Conservation (phyloP, 2,329 filamentous ascomycete genomes). For the Dothistroma septosporum region DNA sequence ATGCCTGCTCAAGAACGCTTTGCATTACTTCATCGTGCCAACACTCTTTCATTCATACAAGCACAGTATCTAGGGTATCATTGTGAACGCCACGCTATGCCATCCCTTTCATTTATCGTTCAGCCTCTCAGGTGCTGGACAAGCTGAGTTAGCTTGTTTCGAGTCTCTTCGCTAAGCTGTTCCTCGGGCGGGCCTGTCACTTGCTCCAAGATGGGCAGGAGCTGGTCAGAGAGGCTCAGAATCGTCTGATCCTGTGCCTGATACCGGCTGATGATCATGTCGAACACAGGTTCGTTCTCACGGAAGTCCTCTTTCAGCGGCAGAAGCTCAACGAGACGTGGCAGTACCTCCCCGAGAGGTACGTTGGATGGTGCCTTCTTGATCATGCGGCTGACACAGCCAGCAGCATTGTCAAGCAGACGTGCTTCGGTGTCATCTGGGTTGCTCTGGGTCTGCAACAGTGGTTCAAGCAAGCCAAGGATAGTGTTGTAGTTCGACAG, state of each 20-base stretch:
- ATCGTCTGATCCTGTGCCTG: slow-evolving; percentile 65
- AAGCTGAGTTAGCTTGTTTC: slow-evolving; percentile 61
- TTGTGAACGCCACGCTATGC: slow-evolving; percentile 3
- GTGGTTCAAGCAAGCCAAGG: slow-evolving; percentile 77
- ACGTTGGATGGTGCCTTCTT: slow-evolving; percentile 78
- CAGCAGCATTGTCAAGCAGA: slow-evolving; percentile 87
- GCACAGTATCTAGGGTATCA: slow-evolving; percentile 3
- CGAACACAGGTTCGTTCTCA: slow-evolving; percentile 91
- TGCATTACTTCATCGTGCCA: background rate
- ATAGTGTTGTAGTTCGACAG: slow-evolving; percentile 72
- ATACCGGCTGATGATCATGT: slow-evolving; percentile 84
- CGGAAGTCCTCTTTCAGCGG: slow-evolving; percentile 91
- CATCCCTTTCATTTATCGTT: background rate
- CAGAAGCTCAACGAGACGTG: slow-evolving; percentile 70
- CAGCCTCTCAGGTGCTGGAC: slow-evolving; percentile 45
- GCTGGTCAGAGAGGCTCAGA: slow-evolving; percentile 63
- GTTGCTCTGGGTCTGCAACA: slow-evolving; percentile 53
- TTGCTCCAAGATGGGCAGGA: slow-evolving; percentile 68
- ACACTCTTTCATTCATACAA: background rate
- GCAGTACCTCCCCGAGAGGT: slow-evolving; percentile 76
- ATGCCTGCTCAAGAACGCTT: no score
- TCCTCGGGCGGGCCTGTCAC: slow-evolving; percentile 68
- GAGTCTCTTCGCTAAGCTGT: slow-evolving; percentile 69
- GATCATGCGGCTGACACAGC: slow-evolving; percentile 89
- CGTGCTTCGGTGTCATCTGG: slow-evolving; percentile 64